A percentile compares a stretch with the other conserved stretches of the same genome.
These are phyloP conservation scores for Cladophialophora immunda DNA, from an alignment of 2,329 filamentous ascomycete species.

Conservation along the genomic window DNA sequence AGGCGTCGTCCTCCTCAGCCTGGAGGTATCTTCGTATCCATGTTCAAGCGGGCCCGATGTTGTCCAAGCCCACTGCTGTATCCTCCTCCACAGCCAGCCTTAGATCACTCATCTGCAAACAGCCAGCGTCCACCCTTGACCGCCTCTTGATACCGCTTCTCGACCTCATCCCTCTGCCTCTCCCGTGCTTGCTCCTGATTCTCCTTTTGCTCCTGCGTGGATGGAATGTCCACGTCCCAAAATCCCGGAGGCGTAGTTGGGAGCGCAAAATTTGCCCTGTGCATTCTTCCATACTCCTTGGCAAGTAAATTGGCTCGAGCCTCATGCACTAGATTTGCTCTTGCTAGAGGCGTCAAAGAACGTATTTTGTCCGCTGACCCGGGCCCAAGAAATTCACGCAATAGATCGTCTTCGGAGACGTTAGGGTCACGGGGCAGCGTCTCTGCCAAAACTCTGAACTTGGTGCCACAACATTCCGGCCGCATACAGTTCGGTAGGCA, in stretches of 20 bases:
- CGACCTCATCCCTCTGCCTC: conserved; percentile 70
- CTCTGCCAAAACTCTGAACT: conserved; percentile 72
- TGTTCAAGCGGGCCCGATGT: background rate
- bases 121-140: conserved; percentile 61
- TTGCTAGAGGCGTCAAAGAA: conserved; percentile 58
- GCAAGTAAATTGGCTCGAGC: conserved; percentile 78
- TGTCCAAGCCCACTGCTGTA: no score
- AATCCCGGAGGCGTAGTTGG: conserved; percentile 82
- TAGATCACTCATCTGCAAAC: conserved; percentile 39
- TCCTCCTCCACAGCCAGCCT: background rate
- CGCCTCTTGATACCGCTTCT: conserved; percentile 81
- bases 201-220: conserved; percentile 78
- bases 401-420: conserved; percentile 48
- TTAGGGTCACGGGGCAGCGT: conserved; percentile 42
- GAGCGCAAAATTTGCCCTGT: conserved; percentile 77
- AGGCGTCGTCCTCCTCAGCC: background rate
- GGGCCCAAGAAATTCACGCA: conserved; percentile 43
- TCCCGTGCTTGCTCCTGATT: conserved; percentile 72
- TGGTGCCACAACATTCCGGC: conserved; percentile 77
- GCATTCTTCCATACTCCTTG: conserved; percentile 74
- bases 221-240: conserved; percentile 90
- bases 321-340: conserved; percentile 73
- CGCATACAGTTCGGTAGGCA: conserved; percentile 78
- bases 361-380: conserved; percentile 58
- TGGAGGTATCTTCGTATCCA: background rate